A percentile compares a stretch with the other conserved stretches of the same genome.
phyloP scores from a whole-genome alignment of 208 protist species.

The Porcisia deanei region DNA sequence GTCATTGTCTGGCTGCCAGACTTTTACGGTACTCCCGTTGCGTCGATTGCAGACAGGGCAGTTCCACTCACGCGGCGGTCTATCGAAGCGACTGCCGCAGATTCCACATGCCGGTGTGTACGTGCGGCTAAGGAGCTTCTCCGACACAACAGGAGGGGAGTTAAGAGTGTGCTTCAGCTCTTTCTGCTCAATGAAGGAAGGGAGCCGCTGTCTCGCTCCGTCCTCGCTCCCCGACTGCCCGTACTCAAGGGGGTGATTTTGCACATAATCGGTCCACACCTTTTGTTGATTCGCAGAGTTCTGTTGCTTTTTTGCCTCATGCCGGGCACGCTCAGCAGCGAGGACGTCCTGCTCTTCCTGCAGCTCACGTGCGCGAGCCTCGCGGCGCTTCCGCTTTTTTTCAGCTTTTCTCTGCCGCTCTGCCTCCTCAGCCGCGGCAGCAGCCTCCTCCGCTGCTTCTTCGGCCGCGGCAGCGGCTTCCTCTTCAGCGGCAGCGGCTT shows the following conservation, averaged over 20 bases:
- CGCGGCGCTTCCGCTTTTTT: slow-evolving; percentile 48
- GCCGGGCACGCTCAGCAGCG: slow-evolving; percentile 41
- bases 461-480: slow-evolving; percentile 37
- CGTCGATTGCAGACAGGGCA: slow-evolving; percentile 65
- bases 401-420: slow-evolving; percentile 44
- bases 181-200: slow-evolving; percentile 61
- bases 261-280: slow-evolving; percentile 82
- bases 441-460: slow-evolving; percentile 43
- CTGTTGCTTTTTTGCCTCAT: slow-evolving; percentile 34
- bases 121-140: slow-evolving; percentile 56
- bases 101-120: slow-evolving; percentile 75
- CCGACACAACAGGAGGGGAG: slow-evolving; percentile 44
- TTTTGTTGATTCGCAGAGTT: slow-evolving; percentile 50
- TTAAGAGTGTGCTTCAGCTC: slow-evolving; percentile 57
- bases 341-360: slow-evolving; percentile 71
- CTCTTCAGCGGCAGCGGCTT: slow-evolving; percentile 33
- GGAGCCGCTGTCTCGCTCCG: background rate
- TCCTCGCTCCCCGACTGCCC: slow-evolving; percentile 1
- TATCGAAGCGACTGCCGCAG: slow-evolving; percentile 55
- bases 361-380: slow-evolving; percentile 57
- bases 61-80: slow-evolving; percentile 70
- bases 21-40: slow-evolving; percentile 41
- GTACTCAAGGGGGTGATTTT: slow-evolving; percentile 77
- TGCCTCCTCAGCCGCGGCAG: slow-evolving; percentile 39
- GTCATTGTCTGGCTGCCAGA: slow-evolving; percentile 84